Evolutionary conservation across 768 basidiomycete species (phyloP), one percentile per base, ranked within the genome.

Genomic region (Mycena filopes): DNA sequence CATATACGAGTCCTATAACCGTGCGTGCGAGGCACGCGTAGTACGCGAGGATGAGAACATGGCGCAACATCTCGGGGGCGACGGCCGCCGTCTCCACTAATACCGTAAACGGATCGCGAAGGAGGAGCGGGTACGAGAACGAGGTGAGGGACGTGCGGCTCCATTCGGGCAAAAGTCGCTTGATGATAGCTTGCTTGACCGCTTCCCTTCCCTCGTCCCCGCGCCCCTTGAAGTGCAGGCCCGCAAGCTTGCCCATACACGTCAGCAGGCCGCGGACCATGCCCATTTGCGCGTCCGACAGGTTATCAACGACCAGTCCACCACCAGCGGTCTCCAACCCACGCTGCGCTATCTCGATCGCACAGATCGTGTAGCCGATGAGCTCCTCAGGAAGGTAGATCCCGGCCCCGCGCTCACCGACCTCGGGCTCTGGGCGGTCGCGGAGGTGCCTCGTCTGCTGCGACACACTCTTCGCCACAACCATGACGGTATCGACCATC

Each of bases 351-450:
- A 93, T 86, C 77, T 99, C 98, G 57, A 95, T 84, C 8, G 88
- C 82, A 2, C 91, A 82, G 40, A 99, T 84, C 4, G 96, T 96
- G 76, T 97, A 98, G 4, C 92, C 93, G 40, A 97, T 81, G 18
- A 99, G 80, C 68, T 98, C 95, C 69, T 97, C 93, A 0, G 98
- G 95, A 1, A 99, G 82, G 73, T 98, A 98, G 49, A 96, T 86
- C 7, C 95, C 94, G 0, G 87, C 86, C 1, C 95, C 95, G 26
- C 93, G 85, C 64, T 94, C 92, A 3, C 87, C 86, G 2, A 77
- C 71, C 16, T 94, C 91, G 3, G 90, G 89, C 72, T 92, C 90
- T 21, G 85, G 82, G 26, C 92, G 84, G 57, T 93, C 93, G 31
- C 95, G 86, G 7, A 97, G 79, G 75, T 95, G 93, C 23, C 90